Evolutionary conservation across 108 stramenopile genomes (phyloP).

Genomic region (Cylindrotheca fusiformis): DNA sequence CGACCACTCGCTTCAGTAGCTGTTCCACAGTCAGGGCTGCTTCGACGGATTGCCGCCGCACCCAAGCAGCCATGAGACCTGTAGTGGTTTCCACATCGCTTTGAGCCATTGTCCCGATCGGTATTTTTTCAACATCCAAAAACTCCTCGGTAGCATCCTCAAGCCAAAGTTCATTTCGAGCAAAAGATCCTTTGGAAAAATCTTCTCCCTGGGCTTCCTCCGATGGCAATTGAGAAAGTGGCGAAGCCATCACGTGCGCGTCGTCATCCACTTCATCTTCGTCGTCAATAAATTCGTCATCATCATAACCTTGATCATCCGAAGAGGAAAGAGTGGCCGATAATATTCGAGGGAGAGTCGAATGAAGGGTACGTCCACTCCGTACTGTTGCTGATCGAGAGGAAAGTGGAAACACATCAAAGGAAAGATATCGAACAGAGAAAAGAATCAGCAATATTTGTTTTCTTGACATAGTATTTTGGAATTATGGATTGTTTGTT

Average conservation of each 20-base stretch:
- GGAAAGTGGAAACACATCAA: too few relatives aligned
- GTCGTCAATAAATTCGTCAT: conserved; percentile 7
- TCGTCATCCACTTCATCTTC: neutral
- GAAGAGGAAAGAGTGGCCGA: too few relatives aligned
- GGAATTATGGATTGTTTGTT: too few relatives aligned
- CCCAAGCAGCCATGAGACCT: conserved; percentile 61
- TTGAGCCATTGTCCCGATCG: conserved; percentile 42
- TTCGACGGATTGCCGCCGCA: conserved; percentile 42
- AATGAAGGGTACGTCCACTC: too few relatives aligned
- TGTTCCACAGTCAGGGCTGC: conserved; percentile 55
- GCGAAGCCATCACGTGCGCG: neutral
- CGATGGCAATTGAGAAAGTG: neutral
- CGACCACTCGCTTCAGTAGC: conserved; percentile 63
- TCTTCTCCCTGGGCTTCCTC: conserved; percentile 2
- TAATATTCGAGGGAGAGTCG: too few relatives aligned
- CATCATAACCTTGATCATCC: conserved; percentile 1
- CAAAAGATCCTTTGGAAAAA: conserved; percentile 1
- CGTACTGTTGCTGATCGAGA: too few relatives aligned
- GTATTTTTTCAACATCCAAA: conserved; percentile 20
- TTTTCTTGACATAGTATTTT: too few relatives aligned
- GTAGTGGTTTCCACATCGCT: conserved; percentile 58
- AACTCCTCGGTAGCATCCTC: conserved; percentile 33
- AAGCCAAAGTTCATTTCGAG: conserved; percentile 33
- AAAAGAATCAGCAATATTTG: too few relatives aligned
- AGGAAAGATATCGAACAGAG: too few relatives aligned